Evolutionary conservation across 306 rosid genomes (phyloP).

Genomic region (Carpinus viminea): DNA sequence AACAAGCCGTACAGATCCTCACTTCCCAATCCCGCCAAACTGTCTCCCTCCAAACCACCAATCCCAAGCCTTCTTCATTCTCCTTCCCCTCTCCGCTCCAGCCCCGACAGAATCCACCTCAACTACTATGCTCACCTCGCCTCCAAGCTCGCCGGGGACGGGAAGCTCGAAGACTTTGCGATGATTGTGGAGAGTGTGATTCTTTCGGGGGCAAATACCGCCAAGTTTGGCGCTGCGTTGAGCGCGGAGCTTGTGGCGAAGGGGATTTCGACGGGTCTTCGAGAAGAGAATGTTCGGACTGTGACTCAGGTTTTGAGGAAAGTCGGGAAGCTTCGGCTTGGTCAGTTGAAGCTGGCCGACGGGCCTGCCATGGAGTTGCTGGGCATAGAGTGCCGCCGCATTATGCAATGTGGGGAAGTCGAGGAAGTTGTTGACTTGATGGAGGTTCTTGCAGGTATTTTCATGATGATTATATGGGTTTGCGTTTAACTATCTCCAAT

Average conservation of each 20-base stretch:
- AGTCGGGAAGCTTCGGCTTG: constrained; percentile 42
- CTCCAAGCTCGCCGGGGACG: constrained; percentile 54
- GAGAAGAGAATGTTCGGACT: constrained; percentile 42
- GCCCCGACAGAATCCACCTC: constrained; percentile 33
- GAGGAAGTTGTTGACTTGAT: constrained; percentile 67
- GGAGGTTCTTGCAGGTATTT: constrained; percentile 79
- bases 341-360: constrained; percentile 48
- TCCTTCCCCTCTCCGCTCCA: constrained; percentile 40
- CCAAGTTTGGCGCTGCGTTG: constrained; percentile 43
- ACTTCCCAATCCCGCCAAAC: constrained; percentile 24
- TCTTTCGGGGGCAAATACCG: constrained; percentile 44
- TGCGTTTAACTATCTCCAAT: neutral
- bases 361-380: constrained; percentile 46
- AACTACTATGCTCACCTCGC: constrained; percentile 46
- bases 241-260: constrained; percentile 47
- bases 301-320: constrained; percentile 47
- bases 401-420: constrained; percentile 47
- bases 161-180: constrained; percentile 49
- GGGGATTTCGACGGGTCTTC: constrained; percentile 45
- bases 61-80: constrained; percentile 32
- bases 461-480: neutral
- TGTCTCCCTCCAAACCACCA: constrained; percentile 30
- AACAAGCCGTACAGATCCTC: constrained; percentile 44
- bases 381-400: constrained; percentile 44
- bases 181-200: constrained; percentile 42